Conservation (phyloP, 495 filamentous ascomycete species). For the Coniosporium apollinis region DNA sequence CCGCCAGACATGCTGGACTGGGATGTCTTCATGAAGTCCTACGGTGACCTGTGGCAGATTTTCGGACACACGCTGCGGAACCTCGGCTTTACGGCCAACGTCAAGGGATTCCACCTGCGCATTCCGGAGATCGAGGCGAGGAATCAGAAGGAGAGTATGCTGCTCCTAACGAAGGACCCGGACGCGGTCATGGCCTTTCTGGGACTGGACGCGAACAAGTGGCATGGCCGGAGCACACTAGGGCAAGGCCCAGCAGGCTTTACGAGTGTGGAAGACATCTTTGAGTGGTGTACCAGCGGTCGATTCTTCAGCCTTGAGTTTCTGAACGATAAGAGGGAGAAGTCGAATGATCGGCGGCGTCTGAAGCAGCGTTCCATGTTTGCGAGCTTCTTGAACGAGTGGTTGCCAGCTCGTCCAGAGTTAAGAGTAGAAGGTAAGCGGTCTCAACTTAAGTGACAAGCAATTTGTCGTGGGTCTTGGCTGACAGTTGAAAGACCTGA, state of each 20-base stretch:
- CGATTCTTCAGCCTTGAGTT: constrained; percentile 30
- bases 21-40: constrained; percentile 42
- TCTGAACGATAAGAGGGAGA: constrained; percentile 20
- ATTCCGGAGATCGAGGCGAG: constrained; percentile 41
- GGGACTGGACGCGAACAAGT: constrained; percentile 29
- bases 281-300: constrained; percentile 34
- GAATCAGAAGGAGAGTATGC: constrained; percentile 21
- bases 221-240: too few relatives aligned
- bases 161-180: constrained; percentile 41
- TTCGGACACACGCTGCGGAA: constrained; percentile 41
- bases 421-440: background rate
- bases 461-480: too few relatives aligned
- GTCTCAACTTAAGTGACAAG: too few relatives aligned
- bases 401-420: constrained; percentile 8
- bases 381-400: constrained; percentile 36
- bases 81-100: constrained; percentile 45
- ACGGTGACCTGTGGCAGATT: constrained; percentile 52
- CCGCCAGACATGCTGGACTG: constrained; percentile 30
- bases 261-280: constrained; percentile 33
- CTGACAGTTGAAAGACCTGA: too few relatives aligned
- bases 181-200: constrained; percentile 38
- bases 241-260: too few relatives aligned
- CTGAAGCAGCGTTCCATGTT: constrained; percentile 32
- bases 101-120: constrained; percentile 39
- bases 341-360: constrained; percentile 33